Base-by-base conservation (phyloP, 2,329 filamentous ascomycete genomes). In the Metarhizium anisopliae region DNA sequence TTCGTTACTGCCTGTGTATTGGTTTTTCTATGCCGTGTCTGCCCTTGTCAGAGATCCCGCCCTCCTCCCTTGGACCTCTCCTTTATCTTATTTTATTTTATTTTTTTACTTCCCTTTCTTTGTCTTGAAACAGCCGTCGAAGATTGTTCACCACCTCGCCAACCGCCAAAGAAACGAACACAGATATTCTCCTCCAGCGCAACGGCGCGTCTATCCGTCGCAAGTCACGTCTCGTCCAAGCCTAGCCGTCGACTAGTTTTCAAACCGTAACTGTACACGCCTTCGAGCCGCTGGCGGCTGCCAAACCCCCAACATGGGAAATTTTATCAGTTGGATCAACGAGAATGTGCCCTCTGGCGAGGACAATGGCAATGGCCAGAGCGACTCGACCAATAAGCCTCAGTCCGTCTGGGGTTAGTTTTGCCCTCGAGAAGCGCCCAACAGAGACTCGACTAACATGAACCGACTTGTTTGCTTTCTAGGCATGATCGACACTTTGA, bases 401-500 rank as follows among this genome's bases (percentile, higher is more conserved):
- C 61, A 65, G 52, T 73, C 71, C 3, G 56, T 71, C 35, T 73
- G 67, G 59, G 67, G 70, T 72, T n/a, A 59, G 66, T 62, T 29
- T 16, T 18, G 4, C 7, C 20, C 29, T 2, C 47, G 11, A 20
- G n/a, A 10, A 18, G 6, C n/a, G 6, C n/a, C 6, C 16, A 20
- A 45, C 1, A 2, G 8, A 8, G n/a, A 20, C 11, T 35, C 25
- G 29, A 47, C 47, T 38, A 11, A 42, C 35, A 45, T 35, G 25
- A 25, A 38, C 52, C 55, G 49, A 59, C 32, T 52, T 38, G 54
- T 59, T 43, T 56, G 47, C 10, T 43, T 13, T 16, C 1, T 10
- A 72, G 70, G 69, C 64, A 73, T 73, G 71, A 40, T 81, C 50
- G 71, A 72, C 64, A 84, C 81, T 36, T 73, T 84, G 18, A 60